A percentile compares a stretch with the other conserved stretches of the same genome.
phyloP scores from a whole-genome alignment of 2,329 filamentous ascomycete genomes.

The Colletotrichum sp. region DNA sequence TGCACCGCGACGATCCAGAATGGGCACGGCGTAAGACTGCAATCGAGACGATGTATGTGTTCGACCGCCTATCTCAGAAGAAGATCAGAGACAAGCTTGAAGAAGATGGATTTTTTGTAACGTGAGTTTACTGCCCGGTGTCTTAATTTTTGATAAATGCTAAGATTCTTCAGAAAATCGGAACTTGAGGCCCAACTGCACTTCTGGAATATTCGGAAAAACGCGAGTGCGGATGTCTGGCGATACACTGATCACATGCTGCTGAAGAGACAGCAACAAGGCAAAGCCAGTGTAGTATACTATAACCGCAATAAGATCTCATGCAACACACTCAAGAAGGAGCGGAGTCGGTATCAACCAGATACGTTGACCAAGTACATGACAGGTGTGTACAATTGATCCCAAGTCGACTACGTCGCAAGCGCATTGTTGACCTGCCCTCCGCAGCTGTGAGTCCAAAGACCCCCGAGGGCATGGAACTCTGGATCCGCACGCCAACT shows the following conservation, averaged over 20 bases:
- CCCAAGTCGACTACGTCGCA: accelerated
- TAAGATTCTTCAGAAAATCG: accelerated
- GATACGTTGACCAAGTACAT: not conserved
- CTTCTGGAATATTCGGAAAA: not conserved
- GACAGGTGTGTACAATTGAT: accelerated
- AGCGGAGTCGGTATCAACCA: not conserved
- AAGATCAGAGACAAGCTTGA: not conserved
- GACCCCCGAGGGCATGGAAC: not conserved
- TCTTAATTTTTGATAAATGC: accelerated
- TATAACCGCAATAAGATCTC: accelerated
- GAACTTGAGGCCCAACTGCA: not conserved
- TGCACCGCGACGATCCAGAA: accelerated
- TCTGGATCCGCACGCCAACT: not conserved
- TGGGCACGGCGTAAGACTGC: not conserved
- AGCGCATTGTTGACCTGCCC: accelerated
- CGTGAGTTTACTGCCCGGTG: not conserved
- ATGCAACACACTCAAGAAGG: not conserved
- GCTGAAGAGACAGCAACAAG: not conserved
- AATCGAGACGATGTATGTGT: not conserved
- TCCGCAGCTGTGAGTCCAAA: not conserved
- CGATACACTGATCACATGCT: not conserved
- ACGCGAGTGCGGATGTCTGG: not conserved
- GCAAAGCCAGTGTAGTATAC: accelerated
- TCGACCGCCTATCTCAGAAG: not conserved
- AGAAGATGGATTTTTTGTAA: accelerated